A percentile compares a stretch with the other conserved stretches of the same genome.
Conservation (phyloP, 108 stramenopile species). For the Aurantiochytrium sp. region DNA sequence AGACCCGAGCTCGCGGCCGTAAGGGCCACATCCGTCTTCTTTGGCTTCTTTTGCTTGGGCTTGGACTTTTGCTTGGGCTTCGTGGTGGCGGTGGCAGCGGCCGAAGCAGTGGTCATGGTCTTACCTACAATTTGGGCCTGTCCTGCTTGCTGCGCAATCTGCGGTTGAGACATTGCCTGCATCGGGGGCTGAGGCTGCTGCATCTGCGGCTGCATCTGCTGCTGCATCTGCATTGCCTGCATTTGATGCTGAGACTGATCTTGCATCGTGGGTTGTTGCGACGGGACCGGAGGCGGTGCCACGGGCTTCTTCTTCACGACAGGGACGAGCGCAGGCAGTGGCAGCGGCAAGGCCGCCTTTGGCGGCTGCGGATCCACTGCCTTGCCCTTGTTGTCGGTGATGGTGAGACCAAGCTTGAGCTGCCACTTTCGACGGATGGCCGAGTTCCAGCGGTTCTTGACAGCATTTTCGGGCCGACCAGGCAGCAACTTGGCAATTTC, state of each 20-base stretch:
- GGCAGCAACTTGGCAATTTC: constrained; percentile 63
- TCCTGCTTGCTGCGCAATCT: neutral
- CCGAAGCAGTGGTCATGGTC: too few species aligned
- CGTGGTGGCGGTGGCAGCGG: too few species aligned
- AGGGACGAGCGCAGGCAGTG: neutral
- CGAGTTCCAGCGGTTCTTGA: constrained; percentile 60
- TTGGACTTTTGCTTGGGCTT: too few species aligned
- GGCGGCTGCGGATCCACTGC: neutral
- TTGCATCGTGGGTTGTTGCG: neutral
- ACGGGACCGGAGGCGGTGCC: neutral
- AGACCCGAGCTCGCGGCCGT: too few species aligned
- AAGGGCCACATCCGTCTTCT: too few species aligned
- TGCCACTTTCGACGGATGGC: constrained; percentile 39
- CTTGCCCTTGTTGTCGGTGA: constrained; percentile 10
- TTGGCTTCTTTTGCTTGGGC: too few species aligned
- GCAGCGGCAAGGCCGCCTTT: neutral
- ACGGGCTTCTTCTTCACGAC: neutral
- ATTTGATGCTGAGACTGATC: neutral
- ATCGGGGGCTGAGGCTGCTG: neutral
- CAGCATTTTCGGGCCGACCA: constrained; percentile 58
- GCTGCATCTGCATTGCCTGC: neutral
- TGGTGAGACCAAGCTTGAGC: constrained; percentile 13
- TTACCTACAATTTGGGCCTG: too few species aligned
- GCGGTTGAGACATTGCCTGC: neutral
- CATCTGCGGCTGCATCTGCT: neutral